Conservation (phyloP, 2,329 filamentous ascomycete species). For the Penicillium expansum region DNA sequence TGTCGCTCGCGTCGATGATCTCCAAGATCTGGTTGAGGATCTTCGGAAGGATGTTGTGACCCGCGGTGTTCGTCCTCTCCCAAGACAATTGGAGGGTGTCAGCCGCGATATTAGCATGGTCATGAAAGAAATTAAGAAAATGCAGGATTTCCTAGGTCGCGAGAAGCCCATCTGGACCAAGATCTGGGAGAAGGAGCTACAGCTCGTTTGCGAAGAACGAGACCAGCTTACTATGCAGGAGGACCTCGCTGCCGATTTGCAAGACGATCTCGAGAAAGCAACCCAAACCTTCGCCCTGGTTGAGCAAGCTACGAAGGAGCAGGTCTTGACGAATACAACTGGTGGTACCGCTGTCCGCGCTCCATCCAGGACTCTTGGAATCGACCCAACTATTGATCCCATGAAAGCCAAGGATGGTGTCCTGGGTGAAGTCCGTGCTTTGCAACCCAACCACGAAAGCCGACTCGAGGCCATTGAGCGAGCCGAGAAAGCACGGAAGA, state of each 20-base stretch:
- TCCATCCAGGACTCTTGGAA: constrained; percentile 52
- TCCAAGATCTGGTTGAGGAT: constrained; percentile 97
- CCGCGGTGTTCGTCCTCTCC: constrained; percentile 85
- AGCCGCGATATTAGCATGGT: constrained; percentile 81
- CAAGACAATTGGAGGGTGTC: constrained; percentile 83
- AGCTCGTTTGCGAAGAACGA: constrained; percentile 91
- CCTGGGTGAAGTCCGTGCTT: constrained; percentile 84
- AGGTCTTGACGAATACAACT: constrained; percentile 66
- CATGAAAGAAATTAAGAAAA: constrained; percentile 83
- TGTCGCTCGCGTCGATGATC: constrained; percentile 87
- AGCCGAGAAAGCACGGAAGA: constrained; percentile 87
- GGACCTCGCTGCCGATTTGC: constrained; percentile 85
- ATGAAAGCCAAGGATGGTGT: constrained; percentile 84
- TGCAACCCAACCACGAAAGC: constrained; percentile 92
- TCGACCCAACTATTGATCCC: constrained; percentile 63
- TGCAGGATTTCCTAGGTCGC: constrained; percentile 85
- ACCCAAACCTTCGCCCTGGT: constrained; percentile 90
- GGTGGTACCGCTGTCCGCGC: constrained; percentile 44
- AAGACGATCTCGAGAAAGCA: constrained; percentile 93
- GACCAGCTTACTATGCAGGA: constrained; percentile 96
- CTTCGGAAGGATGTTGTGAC: constrained; percentile 94
- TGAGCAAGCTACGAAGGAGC: constrained; percentile 97
- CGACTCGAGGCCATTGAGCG: constrained; percentile 93
- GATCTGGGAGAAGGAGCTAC: constrained; percentile 97
- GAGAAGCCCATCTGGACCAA: constrained; percentile 98